phyloP scores from a whole-genome alignment of 2,329 filamentous ascomycete genomes.

The Beauveria pseudobassiana region DNA sequence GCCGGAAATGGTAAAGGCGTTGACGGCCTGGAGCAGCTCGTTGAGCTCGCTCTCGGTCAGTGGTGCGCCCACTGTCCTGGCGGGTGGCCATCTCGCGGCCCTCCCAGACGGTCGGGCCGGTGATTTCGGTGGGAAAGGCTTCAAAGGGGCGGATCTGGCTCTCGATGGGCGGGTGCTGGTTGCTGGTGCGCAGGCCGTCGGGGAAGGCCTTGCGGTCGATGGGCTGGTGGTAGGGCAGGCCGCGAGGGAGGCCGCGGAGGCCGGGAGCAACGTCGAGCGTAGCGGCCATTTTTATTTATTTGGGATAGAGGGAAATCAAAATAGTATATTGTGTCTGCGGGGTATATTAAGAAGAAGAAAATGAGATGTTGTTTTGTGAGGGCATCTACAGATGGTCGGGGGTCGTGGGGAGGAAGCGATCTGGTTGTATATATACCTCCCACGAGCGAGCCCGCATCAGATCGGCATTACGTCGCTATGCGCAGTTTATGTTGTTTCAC shows the following conservation, averaged over 20 bases:
- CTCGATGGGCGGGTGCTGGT: conserved; percentile 65
- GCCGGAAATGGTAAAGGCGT: conserved; percentile 59
- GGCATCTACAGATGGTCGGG: conserved; percentile 17
- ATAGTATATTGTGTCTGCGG: too few species aligned
- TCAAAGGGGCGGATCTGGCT: conserved; percentile 58
- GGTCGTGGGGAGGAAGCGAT: conserved; percentile 14
- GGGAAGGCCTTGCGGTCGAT: conserved; percentile 28
- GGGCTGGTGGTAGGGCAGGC: conserved; percentile 7
- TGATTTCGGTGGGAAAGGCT: conserved; percentile 63
- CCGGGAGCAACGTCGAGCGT: conserved; percentile 7
- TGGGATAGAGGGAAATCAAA: not conserved
- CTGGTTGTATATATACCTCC: conserved; percentile 12
- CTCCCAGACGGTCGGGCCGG: conserved; percentile 66
- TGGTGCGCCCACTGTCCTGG: conserved; percentile 65
- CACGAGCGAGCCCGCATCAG: not conserved
- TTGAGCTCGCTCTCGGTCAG: conserved; percentile 58
- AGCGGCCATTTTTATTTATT: not conserved
- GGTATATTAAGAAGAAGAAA: not conserved
- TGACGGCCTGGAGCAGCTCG: conserved; percentile 58
- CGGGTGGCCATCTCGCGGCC: conserved; percentile 54
- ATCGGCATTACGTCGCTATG: not conserved
- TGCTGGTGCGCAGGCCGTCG: conserved; percentile 47
- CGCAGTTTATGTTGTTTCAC: not conserved
- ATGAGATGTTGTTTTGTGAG: not conserved
- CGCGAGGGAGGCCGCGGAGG: conserved; percentile 7